These are phyloP conservation scores for Vitis hybrid DNA, from an alignment of 177 flowering plant species.

Conservation along the genomic window DNA sequence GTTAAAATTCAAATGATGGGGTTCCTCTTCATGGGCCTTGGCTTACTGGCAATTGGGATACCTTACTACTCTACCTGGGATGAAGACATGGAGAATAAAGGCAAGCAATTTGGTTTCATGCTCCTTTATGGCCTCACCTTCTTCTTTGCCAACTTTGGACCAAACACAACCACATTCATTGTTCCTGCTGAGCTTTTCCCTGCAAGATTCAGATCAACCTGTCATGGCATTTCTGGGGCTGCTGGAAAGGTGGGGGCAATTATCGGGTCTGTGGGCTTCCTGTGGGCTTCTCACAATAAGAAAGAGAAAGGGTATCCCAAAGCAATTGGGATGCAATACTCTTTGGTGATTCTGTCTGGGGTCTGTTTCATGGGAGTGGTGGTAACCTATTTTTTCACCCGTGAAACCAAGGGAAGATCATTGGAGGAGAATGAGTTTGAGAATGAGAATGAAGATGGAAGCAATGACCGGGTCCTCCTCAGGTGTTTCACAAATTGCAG, in stretches of 20 bases:
- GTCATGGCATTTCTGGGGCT: conserved; percentile 69
- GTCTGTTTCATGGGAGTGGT: conserved; percentile 37
- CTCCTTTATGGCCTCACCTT: conserved; percentile 48
- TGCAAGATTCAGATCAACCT: conserved; percentile 58
- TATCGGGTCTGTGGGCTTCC: conserved; percentile 48
- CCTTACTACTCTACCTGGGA: conserved; percentile 31
- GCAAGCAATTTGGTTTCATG: conserved; percentile 33
- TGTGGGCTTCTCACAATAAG: conserved; percentile 41
- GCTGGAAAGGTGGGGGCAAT: conserved; percentile 63
- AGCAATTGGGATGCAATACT: conserved; percentile 31
- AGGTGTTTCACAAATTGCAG: conserved; percentile 9
- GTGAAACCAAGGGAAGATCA: conserved; percentile 56
- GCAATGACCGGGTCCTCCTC: neutral
- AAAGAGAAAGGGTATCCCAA: conserved; percentile 13
- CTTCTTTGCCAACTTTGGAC: conserved; percentile 66
- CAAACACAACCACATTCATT: conserved; percentile 65
- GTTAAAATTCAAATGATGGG: conserved; percentile 49
- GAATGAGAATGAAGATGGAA: conserved; percentile 36
- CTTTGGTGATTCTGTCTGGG: conserved; percentile 36
- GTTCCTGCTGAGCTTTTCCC: conserved; percentile 71
- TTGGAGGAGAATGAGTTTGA: conserved; percentile 63
- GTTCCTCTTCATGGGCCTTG: conserved; percentile 42
- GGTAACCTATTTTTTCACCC: conserved; percentile 41
- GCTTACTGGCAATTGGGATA: conserved; percentile 31
- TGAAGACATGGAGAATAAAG: neutral